These are phyloP conservation scores for Saturnispora serradocipensis DNA, from an alignment of 805 yeast genomes.

Conservation along the genomic window DNA sequence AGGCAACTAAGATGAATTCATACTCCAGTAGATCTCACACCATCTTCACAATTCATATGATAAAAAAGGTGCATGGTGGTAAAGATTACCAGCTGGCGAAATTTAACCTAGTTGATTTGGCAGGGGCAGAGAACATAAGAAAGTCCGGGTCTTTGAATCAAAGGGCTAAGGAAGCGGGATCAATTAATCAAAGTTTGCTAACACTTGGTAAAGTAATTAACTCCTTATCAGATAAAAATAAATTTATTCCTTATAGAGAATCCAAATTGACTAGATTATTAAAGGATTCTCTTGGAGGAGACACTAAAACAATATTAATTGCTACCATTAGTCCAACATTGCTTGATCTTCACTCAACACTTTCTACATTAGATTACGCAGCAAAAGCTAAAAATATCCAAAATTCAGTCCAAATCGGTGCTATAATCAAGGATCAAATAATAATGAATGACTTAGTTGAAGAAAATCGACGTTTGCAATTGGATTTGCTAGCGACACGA, in stretches of 20 bases:
- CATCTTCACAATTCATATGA: conserved; percentile 56
- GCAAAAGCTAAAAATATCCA: conserved; percentile 46
- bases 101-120: conserved; percentile 70
- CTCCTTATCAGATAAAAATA: conserved; percentile 50
- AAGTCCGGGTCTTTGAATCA: conserved; percentile 81
- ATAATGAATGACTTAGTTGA: conserved; percentile 37
- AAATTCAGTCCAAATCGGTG: conserved; percentile 43
- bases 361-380: conserved; percentile 47
- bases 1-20: conserved; percentile 67
- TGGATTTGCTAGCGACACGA: conserved; percentile 54
- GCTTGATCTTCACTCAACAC: conserved; percentile 39
- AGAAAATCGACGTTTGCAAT: conserved; percentile 35
- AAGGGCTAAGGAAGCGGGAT: conserved; percentile 89
- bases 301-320: conserved; percentile 81
- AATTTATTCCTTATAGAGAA: conserved; percentile 72
- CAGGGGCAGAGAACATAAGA: conserved; percentile 87
- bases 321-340: conserved; percentile 71
- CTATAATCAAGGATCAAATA: conserved; percentile 33
- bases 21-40: conserved; percentile 71
- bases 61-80: conserved; percentile 30
- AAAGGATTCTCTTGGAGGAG: conserved; percentile 78
- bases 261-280: conserved; percentile 66
- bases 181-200: conserved; percentile 79
- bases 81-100: conserved; percentile 26
- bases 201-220: conserved; percentile 87